Evolutionary conservation across 305 asterid genomes (phyloP).

Genomic region (Solanum hybrid): DNA sequence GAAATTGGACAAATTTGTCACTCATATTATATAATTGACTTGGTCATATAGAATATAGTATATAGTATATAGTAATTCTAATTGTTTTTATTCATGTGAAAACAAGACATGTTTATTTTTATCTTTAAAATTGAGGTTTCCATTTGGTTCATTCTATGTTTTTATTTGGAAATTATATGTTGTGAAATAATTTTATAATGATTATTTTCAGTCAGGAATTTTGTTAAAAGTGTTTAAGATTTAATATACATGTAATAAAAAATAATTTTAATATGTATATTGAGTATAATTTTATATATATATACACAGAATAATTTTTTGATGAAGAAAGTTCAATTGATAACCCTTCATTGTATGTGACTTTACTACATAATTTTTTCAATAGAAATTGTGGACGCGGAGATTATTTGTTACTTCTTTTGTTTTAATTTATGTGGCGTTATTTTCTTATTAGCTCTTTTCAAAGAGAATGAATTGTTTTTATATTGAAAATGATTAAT

Average conservation of each 20-base stretch:
- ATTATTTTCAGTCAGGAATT: not conserved
- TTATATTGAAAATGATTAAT: not conserved
- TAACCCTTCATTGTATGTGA: not conserved
- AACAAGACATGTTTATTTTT: not conserved
- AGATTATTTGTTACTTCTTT: not conserved
- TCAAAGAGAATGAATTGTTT: not conserved
- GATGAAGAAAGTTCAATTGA: not conserved
- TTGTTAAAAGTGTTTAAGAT: not conserved
- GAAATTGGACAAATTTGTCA: not conserved
- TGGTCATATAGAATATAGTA: not conserved
- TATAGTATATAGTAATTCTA: not conserved
- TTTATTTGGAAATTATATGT: not conserved
- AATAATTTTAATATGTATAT: not conserved
- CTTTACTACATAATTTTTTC: not conserved
- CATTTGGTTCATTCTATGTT: not conserved
- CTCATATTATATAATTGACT: not conserved
- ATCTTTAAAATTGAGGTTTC: not conserved
- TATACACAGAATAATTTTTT: not conserved
- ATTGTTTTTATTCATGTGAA: not conserved
- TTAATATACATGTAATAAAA: not conserved
- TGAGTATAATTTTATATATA: not conserved
- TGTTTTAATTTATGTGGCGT: too few relatives aligned
- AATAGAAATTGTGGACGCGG: not conserved
- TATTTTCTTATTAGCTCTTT: not conserved
- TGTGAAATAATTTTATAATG: not conserved